Percentiles rank a stretch among this genome's conserved stretches.
Evolutionary conservation across 257 asterid genomes (phyloP).

Genomic region (Orobanche coerulescens): DNA sequence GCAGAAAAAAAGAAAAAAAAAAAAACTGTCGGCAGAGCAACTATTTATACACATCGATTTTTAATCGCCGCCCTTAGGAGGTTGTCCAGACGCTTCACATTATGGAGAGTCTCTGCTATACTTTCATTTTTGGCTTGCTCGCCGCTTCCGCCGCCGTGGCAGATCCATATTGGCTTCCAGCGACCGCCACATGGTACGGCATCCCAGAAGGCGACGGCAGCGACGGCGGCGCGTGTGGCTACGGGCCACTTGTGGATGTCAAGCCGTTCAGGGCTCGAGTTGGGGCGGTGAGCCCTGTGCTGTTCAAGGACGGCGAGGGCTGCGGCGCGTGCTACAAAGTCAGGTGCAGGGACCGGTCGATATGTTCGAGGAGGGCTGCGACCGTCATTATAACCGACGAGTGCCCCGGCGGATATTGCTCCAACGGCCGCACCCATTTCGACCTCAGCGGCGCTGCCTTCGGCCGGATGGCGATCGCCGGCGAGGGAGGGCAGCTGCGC

Average conservation of each 20-base stretch:
- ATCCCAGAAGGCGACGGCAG: constrained; percentile 98
- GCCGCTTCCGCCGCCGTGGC: constrained; percentile 1
- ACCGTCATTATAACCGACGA: constrained; percentile 90
- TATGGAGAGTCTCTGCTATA: constrained; percentile 23
- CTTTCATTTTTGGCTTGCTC: constrained; percentile 23
- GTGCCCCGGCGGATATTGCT: constrained; percentile 85
- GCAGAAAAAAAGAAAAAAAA: constrained; percentile 13
- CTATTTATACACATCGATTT: constrained; percentile 28
- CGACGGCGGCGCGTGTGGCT: constrained; percentile 92
- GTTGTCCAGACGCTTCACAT: constrained; percentile 18
- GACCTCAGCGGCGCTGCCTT: constrained; percentile 98
- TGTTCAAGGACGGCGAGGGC: constrained; percentile 85
- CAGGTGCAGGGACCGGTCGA: constrained; percentile 67
- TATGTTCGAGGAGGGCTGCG: constrained; percentile 84
- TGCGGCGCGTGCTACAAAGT: constrained; percentile 98
- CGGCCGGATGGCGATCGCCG: constrained; percentile 80
- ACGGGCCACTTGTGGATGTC: constrained; percentile 90
- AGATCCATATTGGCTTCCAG: constrained; percentile 60
- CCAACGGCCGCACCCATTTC: constrained; percentile 54
- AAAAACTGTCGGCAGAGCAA: constrained; percentile 40
- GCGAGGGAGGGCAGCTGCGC: constrained; percentile 62
- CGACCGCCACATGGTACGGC: constrained; percentile 99
- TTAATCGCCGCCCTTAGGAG: constrained; percentile 45
- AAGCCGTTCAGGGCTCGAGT: constrained; percentile 87
- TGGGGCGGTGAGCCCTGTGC: constrained; percentile 92